Base-by-base conservation (phyloP, 2,329 filamentous ascomycete genomes). In the Parascedosporium putredinis region DNA sequence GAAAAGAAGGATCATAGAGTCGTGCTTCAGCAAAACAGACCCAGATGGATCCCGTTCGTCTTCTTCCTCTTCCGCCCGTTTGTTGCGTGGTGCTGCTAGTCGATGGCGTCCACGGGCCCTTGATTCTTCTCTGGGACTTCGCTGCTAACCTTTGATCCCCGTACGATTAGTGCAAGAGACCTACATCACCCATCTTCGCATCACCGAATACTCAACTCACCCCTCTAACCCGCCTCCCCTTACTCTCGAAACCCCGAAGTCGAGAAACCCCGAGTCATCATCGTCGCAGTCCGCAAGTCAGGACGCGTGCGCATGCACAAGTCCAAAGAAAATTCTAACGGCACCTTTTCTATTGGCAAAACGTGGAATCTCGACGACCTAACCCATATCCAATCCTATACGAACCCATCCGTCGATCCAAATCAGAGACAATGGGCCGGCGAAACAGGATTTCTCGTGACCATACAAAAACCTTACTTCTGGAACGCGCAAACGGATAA, bases 321-420 rank as follows among this genome's bases (percentile, higher is more conserved):
- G 68, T 91, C 89, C 51, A 84, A 95, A 59, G 93, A 98, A 69
- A 98, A 98, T 64, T 75, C 79, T 50, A 96, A 95, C 64, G 89
- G 89, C 50, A 82, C 87, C 22, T 98, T 96, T 66, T 97, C 91
- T 18, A 95, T 98, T 57, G 93, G 93, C 56, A 98, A 98, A 70
- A 95, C 93, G 3, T 98, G 93, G 93, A 86, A 90, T 63, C 78
- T 98, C 57, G 91, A 97, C 66, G 93, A 98, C 62, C 71, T 98
- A 45, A 78, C 79, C 4, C 76, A 78, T 43, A 86, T 98, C 56
- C 86, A 95, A 64, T 93, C 88, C 23, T 97, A 84, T 61, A 84
- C 81, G 5, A 75, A 82, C 40, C 65, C 79, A 18, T 67, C 72
- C 64, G 61, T 78, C 73, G 61, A 73, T 65, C 57, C 83, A 55